These are phyloP conservation scores for Torulaspora delbrueckii DNA, from an alignment of 805 yeast species.

Conservation along the genomic window DNA sequence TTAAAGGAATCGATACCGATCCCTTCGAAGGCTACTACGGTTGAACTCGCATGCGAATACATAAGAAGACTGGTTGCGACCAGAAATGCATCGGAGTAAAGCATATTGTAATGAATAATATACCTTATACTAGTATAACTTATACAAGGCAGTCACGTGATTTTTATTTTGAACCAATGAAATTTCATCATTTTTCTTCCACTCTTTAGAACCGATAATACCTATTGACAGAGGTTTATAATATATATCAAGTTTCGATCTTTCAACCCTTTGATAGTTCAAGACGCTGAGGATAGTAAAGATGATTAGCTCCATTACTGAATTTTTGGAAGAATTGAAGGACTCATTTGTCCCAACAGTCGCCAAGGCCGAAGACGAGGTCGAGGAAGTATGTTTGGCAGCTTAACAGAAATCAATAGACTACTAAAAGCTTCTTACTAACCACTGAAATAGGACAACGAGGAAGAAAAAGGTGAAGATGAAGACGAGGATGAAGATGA, in stretches of 20 bases:
- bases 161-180: conserved; percentile 5
- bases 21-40: conserved; percentile 92
- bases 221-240: not conserved
- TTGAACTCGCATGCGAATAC: conserved; percentile 77
- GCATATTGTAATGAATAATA: not conserved
- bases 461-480: conserved; percentile 14
- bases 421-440: not conserved
- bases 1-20: conserved; percentile 54
- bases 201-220: not conserved
- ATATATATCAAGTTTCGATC: not conserved
- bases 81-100: conserved; percentile 25
- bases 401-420: not conserved
- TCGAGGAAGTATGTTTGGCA: conserved; percentile 13
- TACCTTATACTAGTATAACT: not conserved
- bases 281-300: not conserved
- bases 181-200: conserved; percentile 7
- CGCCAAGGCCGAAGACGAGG: conserved; percentile 69
- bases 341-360: conserved; percentile 73
- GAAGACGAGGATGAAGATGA: conserved; percentile 36
- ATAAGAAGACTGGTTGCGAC: conserved; percentile 45
- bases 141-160: conserved; percentile 3
- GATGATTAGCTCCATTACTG: conserved; percentile 38
- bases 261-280: too few species aligned
- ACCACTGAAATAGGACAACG: not conserved
- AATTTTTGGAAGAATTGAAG: conserved; percentile 57